Evolutionary conservation across 805 yeast genomes (phyloP), one percentile per base, ranked within the genome.

Genomic region (Myxozyma monticola): DNA sequence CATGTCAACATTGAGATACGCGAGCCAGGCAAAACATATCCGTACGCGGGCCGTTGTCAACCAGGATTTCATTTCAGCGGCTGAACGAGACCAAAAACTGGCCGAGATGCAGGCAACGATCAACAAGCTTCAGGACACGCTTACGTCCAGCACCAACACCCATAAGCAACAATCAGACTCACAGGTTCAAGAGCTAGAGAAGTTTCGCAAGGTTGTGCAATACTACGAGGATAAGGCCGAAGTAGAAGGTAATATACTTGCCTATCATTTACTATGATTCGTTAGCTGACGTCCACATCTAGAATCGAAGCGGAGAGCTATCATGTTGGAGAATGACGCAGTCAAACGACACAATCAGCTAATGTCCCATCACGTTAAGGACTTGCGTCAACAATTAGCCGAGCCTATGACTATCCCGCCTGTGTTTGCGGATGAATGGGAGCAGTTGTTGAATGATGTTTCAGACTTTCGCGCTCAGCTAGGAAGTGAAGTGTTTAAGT

Each of bases 11-110:
- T 69, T 87, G 49, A 72, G 89, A 50, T 87, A 86, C 65, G 95
- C 95, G 1, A 83, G 80, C 15, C 80, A 83, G 54, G 91, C 88
- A 2, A 84, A 85, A 62, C 74, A 73, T 57, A 85, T 87, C 57
- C 76, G 76, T 44, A 83, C 87, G 22, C 67, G 68, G n/a, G 95
- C 91, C 0, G 76, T 61, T n/a, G 63, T 75, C 48, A 79, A 80
- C 60, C 73, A 73, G 48, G 75, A 71, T 45, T 52, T 70, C 43
- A 58, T 71, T 10, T 66, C 68, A 10, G 64, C 65, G 2, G 70
- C 66, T 3, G 72, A 73, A 17, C 62, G 76, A 46, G 71, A 68
- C 26, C 64, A 65, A 33, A 64, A 67, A 31, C 56, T 74, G 12
- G 66, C 61, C 37, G 69, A 67, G 40, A 68, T 74, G 73, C 74